Percentiles rank a stretch among this genome's conserved stretches.
phyloP scores from a whole-genome alignment of 805 yeast genomes.

The Maudiozyma serrabonitensis region DNA sequence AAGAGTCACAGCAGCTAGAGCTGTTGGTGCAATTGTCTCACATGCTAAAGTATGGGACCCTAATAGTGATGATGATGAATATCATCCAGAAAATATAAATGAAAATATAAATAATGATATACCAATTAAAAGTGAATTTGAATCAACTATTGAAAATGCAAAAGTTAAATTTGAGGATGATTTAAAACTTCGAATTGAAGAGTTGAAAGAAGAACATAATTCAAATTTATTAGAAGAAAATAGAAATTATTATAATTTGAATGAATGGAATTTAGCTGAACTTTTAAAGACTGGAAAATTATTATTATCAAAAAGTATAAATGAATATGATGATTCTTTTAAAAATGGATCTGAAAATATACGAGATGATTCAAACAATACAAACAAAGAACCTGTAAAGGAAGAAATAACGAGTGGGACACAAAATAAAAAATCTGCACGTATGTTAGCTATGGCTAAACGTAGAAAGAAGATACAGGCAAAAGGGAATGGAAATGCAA shows the following conservation, averaged over 20 bases:
- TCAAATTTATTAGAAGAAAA: conserved; percentile 18
- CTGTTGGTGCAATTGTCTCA: conserved; percentile 84
- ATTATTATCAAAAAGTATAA: conserved; percentile 21
- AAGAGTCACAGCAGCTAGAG: conserved; percentile 86
- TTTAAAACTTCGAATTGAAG: conserved; percentile 24
- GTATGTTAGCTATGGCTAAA: conserved; percentile 90
- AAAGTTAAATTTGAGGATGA: conserved; percentile 28
- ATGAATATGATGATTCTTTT: conserved; percentile 11
- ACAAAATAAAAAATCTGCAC: conserved; percentile 42
- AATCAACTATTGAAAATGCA: conserved; percentile 13
- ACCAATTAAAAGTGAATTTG: conserved; percentile 7
- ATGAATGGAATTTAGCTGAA: conserved; percentile 23
- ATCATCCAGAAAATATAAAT: conserved; percentile 4
- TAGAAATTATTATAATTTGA: conserved; percentile 13
- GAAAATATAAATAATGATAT: not conserved
- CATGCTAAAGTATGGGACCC: conserved; percentile 84
- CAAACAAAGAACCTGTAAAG: conserved; percentile 8
- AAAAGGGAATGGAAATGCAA: conserved; percentile 42
- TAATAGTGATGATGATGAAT: conserved; percentile 33
- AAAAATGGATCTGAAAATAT: not conserved
- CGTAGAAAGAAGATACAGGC: conserved; percentile 75
- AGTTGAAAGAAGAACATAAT: conserved; percentile 15
- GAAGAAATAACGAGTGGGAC: conserved; percentile 5
- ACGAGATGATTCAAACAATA: conserved; percentile 7
- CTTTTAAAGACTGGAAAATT: conserved; percentile 22